A percentile compares a stretch with the other conserved stretches of the same genome.
Evolutionary conservation across 306 rosid species (phyloP).

Genomic region (Castanea crenata): DNA sequence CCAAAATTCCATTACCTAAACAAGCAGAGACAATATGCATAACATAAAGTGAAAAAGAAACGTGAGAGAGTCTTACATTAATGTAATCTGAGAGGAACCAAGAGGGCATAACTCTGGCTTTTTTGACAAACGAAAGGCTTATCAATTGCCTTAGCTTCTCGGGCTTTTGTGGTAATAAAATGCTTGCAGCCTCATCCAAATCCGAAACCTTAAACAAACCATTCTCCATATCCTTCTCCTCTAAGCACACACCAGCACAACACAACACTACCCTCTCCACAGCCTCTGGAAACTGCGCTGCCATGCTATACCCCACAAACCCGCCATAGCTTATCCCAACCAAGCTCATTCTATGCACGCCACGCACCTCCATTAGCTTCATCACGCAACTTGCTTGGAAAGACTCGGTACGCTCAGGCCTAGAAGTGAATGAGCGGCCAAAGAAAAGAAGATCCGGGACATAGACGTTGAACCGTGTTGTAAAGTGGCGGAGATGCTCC

Average conservation of each 20-base stretch:
- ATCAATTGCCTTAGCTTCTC: conserved; percentile 59
- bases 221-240: conserved; percentile 55
- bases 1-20: too few species aligned
- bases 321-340: conserved; percentile 89
- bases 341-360: conserved; percentile 40
- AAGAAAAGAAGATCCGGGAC: conserved; percentile 84
- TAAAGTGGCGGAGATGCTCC: conserved; percentile 46
- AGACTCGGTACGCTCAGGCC: conserved; percentile 47
- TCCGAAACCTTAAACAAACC: conserved; percentile 55
- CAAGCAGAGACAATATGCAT: background rate
- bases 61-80: conserved; percentile 22
- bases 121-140: conserved; percentile 55
- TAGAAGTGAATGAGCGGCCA: conserved; percentile 52
- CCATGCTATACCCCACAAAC: conserved; percentile 63
- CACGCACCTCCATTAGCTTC: conserved; percentile 50
- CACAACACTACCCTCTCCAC: conserved; percentile 60
- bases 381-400: conserved; percentile 57
- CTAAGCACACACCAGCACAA: conserved; percentile 71
- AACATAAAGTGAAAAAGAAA: background rate
- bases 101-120: conserved; percentile 50
- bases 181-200: conserved; percentile 59
- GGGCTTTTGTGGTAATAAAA: conserved; percentile 72
- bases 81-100: conserved; percentile 67
- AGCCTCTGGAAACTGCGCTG: conserved; percentile 52
- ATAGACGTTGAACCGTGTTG: conserved; percentile 46